Base-by-base conservation (phyloP, 805 yeast species). In the Candida khao-thaluensis region DNA sequence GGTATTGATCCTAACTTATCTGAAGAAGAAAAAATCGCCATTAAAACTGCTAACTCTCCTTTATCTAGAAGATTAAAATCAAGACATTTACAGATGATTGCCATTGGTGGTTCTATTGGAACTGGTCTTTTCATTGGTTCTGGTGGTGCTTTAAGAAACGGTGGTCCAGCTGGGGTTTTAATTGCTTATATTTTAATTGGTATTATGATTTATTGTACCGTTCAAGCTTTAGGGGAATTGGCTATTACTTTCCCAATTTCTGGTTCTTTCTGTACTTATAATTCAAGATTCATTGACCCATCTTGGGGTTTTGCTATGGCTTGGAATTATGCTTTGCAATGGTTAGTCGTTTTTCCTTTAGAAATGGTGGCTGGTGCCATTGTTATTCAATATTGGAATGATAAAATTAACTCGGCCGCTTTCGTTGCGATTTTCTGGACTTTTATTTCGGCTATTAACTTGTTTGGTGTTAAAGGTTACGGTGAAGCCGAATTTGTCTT, bases 61-160 rank as follows among this genome's bases (percentile, higher is more conserved):
- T 62, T 74, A 41, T 60, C 71, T 24, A 65, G 83, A 47, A 57
- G 71, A 9, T 68, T 82, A 37, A 79, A 77, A 50, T 71, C 76
- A 31, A 73, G 91, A 56, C 91, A 85, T 57, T 62, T 81, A 51
- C 79, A 79, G 48, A 79, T 82, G 76, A 74, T 82, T 44, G 79
- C 86, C 24, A 76, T 82, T 48, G 93, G 91, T 51, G 90, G 91
- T 37, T 76, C 85, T 44, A 85, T 86, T 51, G 95, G 95, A 53
- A 83, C 93, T n/a, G 95, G 93, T 57, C 69, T 87, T 40, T 79
- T 87, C 46, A 82, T 87, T 28, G 89, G 89, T 56, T 76, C 88
- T 2, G 86, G 87, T 47, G 61, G 73, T 17, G 76, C 86, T 3
- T 61, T 85, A 39, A 51, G 71, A 17, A 65, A 71, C 24, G 85